These are phyloP conservation scores for Xylariaceae sp. DNA, from an alignment of 2,329 filamentous ascomycete genomes.

Conservation along the genomic window DNA sequence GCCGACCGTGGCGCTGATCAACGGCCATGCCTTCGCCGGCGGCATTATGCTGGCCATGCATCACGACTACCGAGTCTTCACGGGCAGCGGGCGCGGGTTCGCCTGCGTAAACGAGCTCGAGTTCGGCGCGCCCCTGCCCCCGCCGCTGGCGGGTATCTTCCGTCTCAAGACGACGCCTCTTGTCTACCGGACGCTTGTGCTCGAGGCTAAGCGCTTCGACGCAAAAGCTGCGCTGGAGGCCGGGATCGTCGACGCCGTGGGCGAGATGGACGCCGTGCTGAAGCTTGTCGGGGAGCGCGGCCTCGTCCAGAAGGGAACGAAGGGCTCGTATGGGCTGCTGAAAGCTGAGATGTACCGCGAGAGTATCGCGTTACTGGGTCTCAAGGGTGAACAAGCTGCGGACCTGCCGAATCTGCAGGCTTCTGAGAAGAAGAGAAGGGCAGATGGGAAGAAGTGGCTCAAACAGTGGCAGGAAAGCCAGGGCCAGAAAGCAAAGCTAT, in stretches of 20 bases:
- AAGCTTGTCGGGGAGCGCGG: conserved; percentile 63
- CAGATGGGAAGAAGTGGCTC: conserved; percentile 53
- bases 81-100: conserved; percentile 61
- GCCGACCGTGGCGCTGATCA: conserved; percentile 80
- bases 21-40: conserved; percentile 81
- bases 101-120: conserved; percentile 83
- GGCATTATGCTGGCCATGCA: conserved; percentile 83
- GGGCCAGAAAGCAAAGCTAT: conserved; percentile 51
- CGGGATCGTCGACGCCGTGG: conserved; percentile 70
- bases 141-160: conserved; percentile 78
- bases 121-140: conserved; percentile 75
- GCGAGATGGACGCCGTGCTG: conserved; percentile 64
- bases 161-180: conserved; percentile 66
- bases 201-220: conserved; percentile 75
- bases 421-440: conserved; percentile 56
- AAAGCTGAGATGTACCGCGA: conserved; percentile 80
- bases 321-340: conserved; percentile 71
- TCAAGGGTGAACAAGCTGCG: conserved; percentile 29
- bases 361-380: conserved; percentile 63
- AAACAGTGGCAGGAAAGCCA: conserved; percentile 53
- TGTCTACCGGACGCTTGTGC: conserved; percentile 67
- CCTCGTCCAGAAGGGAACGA: conserved; percentile 66
- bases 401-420: conserved; percentile 49
- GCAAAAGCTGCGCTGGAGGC: conserved; percentile 67
- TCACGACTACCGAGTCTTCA: conserved; percentile 83